Evolutionary conservation across 176 grass and related monocot species (phyloP), one percentile per base, ranked within the genome.

Genomic region (Elaeis guineensis): DNA sequence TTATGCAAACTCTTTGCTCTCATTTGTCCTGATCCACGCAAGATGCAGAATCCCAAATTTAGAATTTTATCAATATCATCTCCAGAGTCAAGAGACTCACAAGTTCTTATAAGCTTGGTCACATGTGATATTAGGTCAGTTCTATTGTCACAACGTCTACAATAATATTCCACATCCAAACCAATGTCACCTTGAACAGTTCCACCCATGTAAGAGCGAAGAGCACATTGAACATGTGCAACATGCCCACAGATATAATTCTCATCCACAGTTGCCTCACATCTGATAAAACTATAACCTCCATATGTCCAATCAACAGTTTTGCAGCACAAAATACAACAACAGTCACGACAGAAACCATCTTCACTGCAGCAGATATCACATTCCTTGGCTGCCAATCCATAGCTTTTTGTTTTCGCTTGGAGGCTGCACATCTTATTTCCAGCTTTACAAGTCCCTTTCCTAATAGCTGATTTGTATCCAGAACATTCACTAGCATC

Each of bases 131-230:
- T 72, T 29, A 97, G 67, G 52, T 97, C 80, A 16, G 68, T 91
- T 84, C 80, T 97, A 76, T 85, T 91, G 55, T 97, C 93, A 67
- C 93, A 97, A n/a, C 76, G 50, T 64, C 84, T 81, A 68, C 93
- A 97, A 44, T 76, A 83, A 78, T 97, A 97, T 67, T 97, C 84
- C 14, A 87, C 75, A 78, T 97, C 79, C 63, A 97, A 67, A 54
- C 59, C 81, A 26, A 97, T 81, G 29, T 19, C 64, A 73, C 87
- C 93, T 54, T 84, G 87, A 73, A 97, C 88, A 54, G 87, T 88
- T 64, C 93, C 93, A 76, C 87, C 87, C 93, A 97, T 82, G 56
- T 70, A 91, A 79, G 62, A 80, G 17, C 63, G 63, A 73, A 88
- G 87, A 72, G 93, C 93, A 77, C 92, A 97, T 24, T 88, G 72